phyloP scores from a whole-genome alignment of 805 yeast species.

The Candida tammaniensis region DNA sequence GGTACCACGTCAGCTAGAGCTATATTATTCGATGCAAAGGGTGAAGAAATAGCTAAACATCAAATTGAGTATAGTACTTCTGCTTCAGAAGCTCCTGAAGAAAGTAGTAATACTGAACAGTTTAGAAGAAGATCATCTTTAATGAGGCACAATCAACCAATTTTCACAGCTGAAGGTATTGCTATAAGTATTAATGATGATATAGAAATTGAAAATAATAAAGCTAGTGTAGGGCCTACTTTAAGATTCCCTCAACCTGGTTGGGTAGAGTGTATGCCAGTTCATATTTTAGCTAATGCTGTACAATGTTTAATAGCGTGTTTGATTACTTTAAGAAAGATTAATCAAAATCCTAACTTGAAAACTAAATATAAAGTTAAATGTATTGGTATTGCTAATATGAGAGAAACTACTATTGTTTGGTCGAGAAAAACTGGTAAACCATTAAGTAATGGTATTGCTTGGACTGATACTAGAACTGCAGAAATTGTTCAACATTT shows the following conservation, averaged over 20 bases:
- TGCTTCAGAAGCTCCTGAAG: conserved; percentile 52
- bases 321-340: conserved; percentile 51
- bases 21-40: conserved; percentile 69
- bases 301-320: conserved; percentile 74
- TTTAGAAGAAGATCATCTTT: conserved; percentile 43
- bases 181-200: conserved; percentile 58
- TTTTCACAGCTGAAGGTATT: conserved; percentile 73
- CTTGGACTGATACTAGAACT: conserved; percentile 95
- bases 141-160: conserved; percentile 50
- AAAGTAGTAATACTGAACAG: conserved; percentile 41
- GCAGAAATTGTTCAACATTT: conserved; percentile 64
- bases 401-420: conserved; percentile 90
- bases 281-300: conserved; percentile 75
- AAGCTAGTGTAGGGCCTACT: conserved; percentile 60
- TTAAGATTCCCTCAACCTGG: conserved; percentile 76
- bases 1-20: conserved; percentile 94
- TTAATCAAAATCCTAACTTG: conserved; percentile 51
- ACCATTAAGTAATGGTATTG: conserved; percentile 85
- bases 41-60: conserved; percentile 79
- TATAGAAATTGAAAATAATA: conserved; percentile 60
- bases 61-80: conserved; percentile 86
- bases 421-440: conserved; percentile 84
- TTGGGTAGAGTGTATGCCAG: conserved; percentile 94
- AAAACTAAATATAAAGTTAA: conserved; percentile 58
- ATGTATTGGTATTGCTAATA: conserved; percentile 87